Evolutionary conservation across 495 filamentous ascomycete genomes (phyloP).

Genomic region (Chaetomium fimeti): DNA sequence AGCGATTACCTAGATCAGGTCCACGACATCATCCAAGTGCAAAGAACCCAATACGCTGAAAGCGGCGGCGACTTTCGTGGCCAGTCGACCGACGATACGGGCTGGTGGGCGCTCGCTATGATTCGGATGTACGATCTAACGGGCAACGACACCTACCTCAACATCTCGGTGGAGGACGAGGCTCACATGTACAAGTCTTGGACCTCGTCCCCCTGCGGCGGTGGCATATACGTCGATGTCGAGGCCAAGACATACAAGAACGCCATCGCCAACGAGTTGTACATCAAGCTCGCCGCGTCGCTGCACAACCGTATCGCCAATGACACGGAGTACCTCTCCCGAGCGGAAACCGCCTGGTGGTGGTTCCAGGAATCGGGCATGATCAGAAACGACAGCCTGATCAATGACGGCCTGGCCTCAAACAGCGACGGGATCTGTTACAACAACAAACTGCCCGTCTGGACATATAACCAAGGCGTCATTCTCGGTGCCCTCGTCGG

Average conservation of each 20-base stretch:
- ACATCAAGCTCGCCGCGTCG: conserved; percentile 61
- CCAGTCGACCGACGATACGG: conserved; percentile 64
- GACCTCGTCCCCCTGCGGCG: conserved; percentile 56
- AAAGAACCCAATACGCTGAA: conserved; percentile 40
- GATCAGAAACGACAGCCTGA: conserved; percentile 57
- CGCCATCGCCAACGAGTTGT: conserved; percentile 72
- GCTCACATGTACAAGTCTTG: conserved; percentile 56
- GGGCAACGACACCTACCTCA: conserved; percentile 50
- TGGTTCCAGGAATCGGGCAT: conserved; percentile 65
- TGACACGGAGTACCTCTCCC: conserved; percentile 51
- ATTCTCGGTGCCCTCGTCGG: conserved; percentile 67
- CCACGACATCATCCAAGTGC: conserved; percentile 34
- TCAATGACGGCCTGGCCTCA: conserved; percentile 65
- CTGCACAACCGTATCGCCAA: conserved; percentile 60
- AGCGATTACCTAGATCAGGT: conserved; percentile 38
- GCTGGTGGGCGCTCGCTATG: conserved; percentile 68
- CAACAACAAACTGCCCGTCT: conserved; percentile 61
- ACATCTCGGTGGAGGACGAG: conserved; percentile 56
- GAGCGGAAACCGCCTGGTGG: conserved; percentile 56
- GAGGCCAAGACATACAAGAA: conserved; percentile 55
- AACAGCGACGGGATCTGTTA: conserved; percentile 45
- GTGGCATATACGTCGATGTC: conserved; percentile 60
- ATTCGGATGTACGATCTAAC: conserved; percentile 63
- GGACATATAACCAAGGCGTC: conserved; percentile 76
- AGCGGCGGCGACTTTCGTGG: conserved; percentile 50